Base-by-base conservation (phyloP, 169 alveolate genomes). In the Cyclospora cayetanensis region DNA sequence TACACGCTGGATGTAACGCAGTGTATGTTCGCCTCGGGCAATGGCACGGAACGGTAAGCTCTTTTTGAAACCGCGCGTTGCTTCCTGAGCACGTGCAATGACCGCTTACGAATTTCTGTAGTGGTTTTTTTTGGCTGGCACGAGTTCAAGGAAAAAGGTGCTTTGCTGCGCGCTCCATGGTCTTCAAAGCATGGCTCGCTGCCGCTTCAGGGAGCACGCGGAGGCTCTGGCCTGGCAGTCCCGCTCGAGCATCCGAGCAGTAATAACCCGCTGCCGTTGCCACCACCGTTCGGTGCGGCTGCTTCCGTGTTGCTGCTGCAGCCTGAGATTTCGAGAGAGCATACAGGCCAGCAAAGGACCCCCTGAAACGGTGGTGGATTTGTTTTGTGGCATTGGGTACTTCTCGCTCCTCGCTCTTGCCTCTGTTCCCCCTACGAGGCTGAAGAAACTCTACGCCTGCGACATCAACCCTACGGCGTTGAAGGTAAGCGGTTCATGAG, bases 371-470 rank as follows among this genome's bases (percentile, higher is more conserved):
- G 95, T 95, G 11, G 97, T 95, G 42, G 97, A 95, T 91, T 85
- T 95, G 25, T 95, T 95, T 88, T 95, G 97, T 84, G 97, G 97
- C 18, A 93, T 90, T 60, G 97, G 97, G 25, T 95, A 95, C 90
- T 95, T 95, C 89, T 83, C 95, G 9, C 72, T 95, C 5, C 96
- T 97, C 37, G 68, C 94, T 20, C 80, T 95, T n/a, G 72, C 77
- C 29, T 22, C 39, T 25, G 79, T 22, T 25, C 53, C 65, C 25
- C 70, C 70, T 27, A 60, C 43, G 66, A 35, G 29, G 77, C 68
- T 92, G 50, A 20, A 29, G 77, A 93, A 93, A 37, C 72, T 90
- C 52, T 90, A 42, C 79, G 96, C 96, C 22, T 85, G 91, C 88
- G 97, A 95, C 91, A 74, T 94, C 50, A 95, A 95, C 77, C 85